Evolutionary conservation across 768 basidiomycete genomes (phyloP), one percentile per base, ranked within the genome.

Genomic region (Gloeophyllum trabeum): DNA sequence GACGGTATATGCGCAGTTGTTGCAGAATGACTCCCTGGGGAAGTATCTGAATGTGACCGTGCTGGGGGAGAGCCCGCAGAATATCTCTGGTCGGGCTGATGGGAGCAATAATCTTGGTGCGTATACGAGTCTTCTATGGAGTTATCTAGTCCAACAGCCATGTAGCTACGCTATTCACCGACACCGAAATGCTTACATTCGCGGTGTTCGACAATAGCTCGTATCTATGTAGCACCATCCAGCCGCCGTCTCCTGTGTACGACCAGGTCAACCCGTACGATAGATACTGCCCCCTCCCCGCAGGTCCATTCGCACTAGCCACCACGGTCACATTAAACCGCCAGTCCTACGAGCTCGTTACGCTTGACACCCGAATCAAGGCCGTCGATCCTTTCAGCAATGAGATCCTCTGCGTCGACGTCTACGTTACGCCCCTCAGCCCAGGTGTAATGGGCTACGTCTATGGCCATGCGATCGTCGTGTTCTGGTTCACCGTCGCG

Each of bases 371-470:
- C 1, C 79, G 79, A 18, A 61, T 99, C 19, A 81, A 88, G 36
- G 84, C 92, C 5, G 83, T 98, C 19, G 96, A 99, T 61, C 81
- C 92, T 0, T 79, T 75, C 35, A 76, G 82, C 41, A 69, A 76
- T 24, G 87, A 92, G 51, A 70, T 98, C 35, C 61, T 92, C 2
- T 99, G 96, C 57, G 52, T 93, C 36, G 79, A 85, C 48, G 63
- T 97, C 14, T 54, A 65, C 32, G 81, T 85, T 1, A 92, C 92
- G 0, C 84, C 92, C 0, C 73, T 89, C 24, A 57, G 71, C 21
- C 80, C 85, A 5, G 57, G 64, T n/a, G 64, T 69, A 21, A 46
- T 71, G 34, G 64, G 65, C 4, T 63, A 63, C 2, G 75, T 76
- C 1, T 88, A 87, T 48, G 88, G 87, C 21, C 61, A 61, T 26